phyloP scores from a whole-genome alignment of 2,329 filamentous ascomycete genomes.

The Cordyceps javanica region DNA sequence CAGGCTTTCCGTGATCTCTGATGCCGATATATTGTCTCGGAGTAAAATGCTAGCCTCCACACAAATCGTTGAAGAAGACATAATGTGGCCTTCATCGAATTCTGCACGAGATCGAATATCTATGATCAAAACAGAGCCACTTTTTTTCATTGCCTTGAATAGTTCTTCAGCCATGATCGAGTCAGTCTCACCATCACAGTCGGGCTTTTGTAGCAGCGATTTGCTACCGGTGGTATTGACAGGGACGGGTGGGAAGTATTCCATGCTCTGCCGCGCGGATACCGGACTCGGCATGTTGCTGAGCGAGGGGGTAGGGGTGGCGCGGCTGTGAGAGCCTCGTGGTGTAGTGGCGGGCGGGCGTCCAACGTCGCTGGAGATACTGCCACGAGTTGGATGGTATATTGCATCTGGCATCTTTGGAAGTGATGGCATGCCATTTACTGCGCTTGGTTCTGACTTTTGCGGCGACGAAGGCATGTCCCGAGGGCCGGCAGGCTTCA shows the following conservation, averaged over 20 bases:
- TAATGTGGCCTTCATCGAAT: conserved; percentile 86
- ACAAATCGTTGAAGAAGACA: conserved; percentile 77
- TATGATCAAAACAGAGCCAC: conserved; percentile 65
- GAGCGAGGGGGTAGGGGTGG: conserved; percentile 43
- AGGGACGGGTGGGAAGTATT: conserved; percentile 24
- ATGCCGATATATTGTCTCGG: conserved; percentile 59
- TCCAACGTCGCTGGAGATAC: conserved; percentile 57
- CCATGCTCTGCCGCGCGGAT: conserved; percentile 23
- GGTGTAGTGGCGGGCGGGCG: conserved; percentile 60
- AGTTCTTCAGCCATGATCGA: conserved; percentile 64
- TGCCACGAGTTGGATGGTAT: conserved; percentile 71
- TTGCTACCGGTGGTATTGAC: conserved; percentile 13
- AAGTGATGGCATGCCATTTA: conserved; percentile 49
- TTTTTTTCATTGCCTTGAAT: conserved; percentile 58
- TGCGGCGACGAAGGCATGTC: conserved; percentile 40
- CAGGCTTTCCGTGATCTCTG: conserved; percentile 60
- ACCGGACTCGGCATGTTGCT: conserved; percentile 22
- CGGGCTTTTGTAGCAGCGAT: conserved; percentile 21
- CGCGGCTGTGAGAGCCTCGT: conserved; percentile 56
- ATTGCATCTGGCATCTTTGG: conserved; percentile 69
- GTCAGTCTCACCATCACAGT: conserved; percentile 27
- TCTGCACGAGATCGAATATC: conserved; percentile 75
- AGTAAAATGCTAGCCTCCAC: conserved; percentile 73
- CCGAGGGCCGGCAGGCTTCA: conserved; percentile 40
- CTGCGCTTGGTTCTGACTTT: conserved; percentile 41